These are phyloP conservation scores for Kwoniella dendrophila DNA, from an alignment of 768 basidiomycete species.

Conservation along the genomic window DNA sequence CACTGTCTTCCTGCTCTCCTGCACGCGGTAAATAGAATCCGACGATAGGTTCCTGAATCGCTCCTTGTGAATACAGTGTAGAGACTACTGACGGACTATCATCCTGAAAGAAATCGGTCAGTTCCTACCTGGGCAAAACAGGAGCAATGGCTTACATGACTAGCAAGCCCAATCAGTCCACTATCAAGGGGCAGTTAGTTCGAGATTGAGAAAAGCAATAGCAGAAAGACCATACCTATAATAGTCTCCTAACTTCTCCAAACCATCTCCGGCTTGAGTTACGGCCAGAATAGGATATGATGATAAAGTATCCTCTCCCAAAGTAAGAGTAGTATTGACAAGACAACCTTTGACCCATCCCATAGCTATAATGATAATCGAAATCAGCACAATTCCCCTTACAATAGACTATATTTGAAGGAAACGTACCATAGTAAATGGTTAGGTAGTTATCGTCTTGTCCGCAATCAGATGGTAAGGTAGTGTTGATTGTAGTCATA, in stretches of 20 bases:
- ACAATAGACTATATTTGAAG: too few species aligned
- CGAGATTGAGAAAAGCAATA: not conserved
- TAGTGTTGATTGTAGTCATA: slow-evolving; percentile 10
- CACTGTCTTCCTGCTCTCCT: slow-evolving; percentile 6
- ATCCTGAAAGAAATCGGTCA: not conserved
- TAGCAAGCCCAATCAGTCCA: slow-evolving; percentile 6
- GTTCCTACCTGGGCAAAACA: not conserved
- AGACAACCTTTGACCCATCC: slow-evolving; percentile 8
- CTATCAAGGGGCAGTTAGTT: not conserved
- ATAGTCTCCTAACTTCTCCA: slow-evolving; percentile 2
- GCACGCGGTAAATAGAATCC: slow-evolving; percentile 9
- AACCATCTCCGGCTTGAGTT: slow-evolving; percentile 1
- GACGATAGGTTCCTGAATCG: slow-evolving; percentile 9
- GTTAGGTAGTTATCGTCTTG: not conserved
- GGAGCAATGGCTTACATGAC: not conserved
- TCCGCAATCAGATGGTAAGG: slow-evolving; percentile 5
- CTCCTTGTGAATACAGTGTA: slow-evolving; percentile 6
- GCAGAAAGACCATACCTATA: slow-evolving; percentile 8
- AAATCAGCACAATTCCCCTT: not conserved
- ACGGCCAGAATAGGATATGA: slow-evolving; percentile 14
- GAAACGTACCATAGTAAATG: not conserved
- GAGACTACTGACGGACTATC: slow-evolving; percentile 1
- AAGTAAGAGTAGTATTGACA: slow-evolving; percentile 4
- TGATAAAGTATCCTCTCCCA: slow-evolving; percentile 10
- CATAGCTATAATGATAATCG: not conserved